Percentiles rank a stretch among this genome's conserved stretches.
Conservation (phyloP, 441 rosid species). For the Erysimum cheiri region DNA sequence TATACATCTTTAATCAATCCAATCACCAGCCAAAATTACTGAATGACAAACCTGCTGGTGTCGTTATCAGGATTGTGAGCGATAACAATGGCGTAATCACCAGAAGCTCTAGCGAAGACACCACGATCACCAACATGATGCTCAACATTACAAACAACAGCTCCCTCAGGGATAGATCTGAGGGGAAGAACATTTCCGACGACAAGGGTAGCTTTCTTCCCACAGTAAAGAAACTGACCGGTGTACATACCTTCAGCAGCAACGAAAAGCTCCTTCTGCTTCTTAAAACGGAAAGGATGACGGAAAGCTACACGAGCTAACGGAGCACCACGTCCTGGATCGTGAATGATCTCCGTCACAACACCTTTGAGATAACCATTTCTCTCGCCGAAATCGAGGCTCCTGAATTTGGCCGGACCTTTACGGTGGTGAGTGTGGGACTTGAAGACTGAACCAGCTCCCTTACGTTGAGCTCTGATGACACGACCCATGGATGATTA, state of each 20-base stretch:
- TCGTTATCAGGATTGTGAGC: slow-evolving; percentile 85
- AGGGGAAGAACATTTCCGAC: slow-evolving; percentile 77
- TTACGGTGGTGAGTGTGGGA: slow-evolving; percentile 92
- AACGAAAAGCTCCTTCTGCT: slow-evolving; percentile 85
- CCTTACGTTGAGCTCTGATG: slow-evolving; percentile 86
- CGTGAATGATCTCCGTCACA: slow-evolving; percentile 72
- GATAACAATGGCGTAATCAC: slow-evolving; percentile 77
- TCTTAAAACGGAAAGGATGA: slow-evolving; percentile 76
- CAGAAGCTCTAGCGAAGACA: slow-evolving; percentile 67
- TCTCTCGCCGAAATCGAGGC: slow-evolving; percentile 78
- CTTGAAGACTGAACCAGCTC: slow-evolving; percentile 85
- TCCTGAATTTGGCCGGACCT: slow-evolving; percentile 79
- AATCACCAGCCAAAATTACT: neutral
- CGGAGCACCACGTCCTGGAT: slow-evolving; percentile 86
- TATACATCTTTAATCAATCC: neutral
- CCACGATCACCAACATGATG: slow-evolving; percentile 88
- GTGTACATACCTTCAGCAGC: slow-evolving; percentile 84
- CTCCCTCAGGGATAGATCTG: slow-evolving; percentile 78
- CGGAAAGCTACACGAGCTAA: slow-evolving; percentile 72
- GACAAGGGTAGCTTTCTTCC: slow-evolving; percentile 71
- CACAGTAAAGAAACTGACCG: slow-evolving; percentile 80
- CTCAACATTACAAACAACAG: slow-evolving; percentile 77
- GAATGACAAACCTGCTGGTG: slow-evolving; percentile 57
- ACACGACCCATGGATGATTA: slow-evolving; percentile 70
- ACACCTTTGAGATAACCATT: slow-evolving; percentile 83